Evolutionary conservation across 805 yeast species (phyloP), one percentile per base, ranked within the genome.

Genomic region (Schwanniomyces occidentalis): DNA sequence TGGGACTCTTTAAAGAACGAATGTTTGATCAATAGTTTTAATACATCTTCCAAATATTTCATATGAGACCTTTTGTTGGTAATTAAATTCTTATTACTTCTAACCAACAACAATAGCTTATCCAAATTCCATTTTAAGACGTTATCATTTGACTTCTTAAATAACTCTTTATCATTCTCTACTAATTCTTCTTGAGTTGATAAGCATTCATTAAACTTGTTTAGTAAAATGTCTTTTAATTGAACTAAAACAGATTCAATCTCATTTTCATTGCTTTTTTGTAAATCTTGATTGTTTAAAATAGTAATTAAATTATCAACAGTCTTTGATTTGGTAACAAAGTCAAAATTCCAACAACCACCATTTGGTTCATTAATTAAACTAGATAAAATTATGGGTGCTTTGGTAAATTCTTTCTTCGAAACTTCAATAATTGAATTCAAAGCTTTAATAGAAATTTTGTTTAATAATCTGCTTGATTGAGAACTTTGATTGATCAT

Each of bases 401-500:
- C 71, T 35, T 68, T 62, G 12, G 50, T 44, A 3, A 75, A 68
- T 35, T 74, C 58, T 1, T 48, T 36, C 24, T 54, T 41, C 66
- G 66, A 4, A 48, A 45, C 63, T 2, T 61, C 60, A 2, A 71
- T 63, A 9, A 83, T 60, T 2, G 65, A 44, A 3, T 61, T 50
- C 28, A 85, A 59, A 0, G 75, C 69, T 38, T 65, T 68, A 30
- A 73, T 74, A 2, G 95, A 82, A 24, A 84, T 66, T 46, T 80
- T 83, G 62, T 85, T 73, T 32, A 91, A 66, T 35, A 78, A 56
- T 35, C 96, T 71, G 41, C 78, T 80, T 4, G 69, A 49, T 44
- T 84, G 84, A 1, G 86, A 69, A 5, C 84, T 65, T 54, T 90
- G 97, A 55, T 87, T 84, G 42, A 86, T 79, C 30, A 89, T 58